Conservation (phyloP, 306 rosid genomes). For the Boehmeria nivea region DNA sequence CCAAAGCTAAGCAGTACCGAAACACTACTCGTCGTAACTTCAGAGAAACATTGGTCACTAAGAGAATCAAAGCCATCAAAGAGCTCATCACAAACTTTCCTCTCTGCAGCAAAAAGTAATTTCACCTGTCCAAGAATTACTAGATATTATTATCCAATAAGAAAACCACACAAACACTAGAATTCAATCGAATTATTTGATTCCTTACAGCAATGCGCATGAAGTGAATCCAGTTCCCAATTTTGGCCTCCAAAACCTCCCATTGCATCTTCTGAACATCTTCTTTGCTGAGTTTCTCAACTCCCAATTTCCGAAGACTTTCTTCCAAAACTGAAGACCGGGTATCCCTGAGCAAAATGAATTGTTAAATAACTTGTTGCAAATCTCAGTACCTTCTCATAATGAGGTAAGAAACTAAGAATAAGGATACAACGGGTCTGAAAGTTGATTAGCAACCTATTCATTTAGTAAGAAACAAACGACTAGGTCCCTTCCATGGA, state of each 20-base stretch:
- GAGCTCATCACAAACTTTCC: constrained; percentile 83
- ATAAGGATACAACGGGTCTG: not conserved
- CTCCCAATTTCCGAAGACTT: constrained; percentile 86
- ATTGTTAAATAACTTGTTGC: not conserved
- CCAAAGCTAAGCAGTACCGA: constrained; percentile 86
- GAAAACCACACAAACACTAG: not conserved
- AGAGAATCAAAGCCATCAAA: constrained; percentile 85
- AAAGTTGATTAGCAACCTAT: not conserved
- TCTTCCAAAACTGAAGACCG: constrained; percentile 86
- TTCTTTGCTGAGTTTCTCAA: constrained; percentile 91
- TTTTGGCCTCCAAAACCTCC: constrained; percentile 98
- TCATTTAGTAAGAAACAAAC: too few relatives aligned
- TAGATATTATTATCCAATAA: constrained; percentile 9
- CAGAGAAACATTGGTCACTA: constrained; percentile 83
- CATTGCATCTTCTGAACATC: constrained; percentile 95
- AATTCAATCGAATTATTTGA: constrained; percentile 9
- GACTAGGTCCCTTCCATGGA: too few relatives aligned
- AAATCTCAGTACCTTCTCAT: too few relatives aligned
- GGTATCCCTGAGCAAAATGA: constrained; percentile 52
- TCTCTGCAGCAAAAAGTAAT: constrained; percentile 90
- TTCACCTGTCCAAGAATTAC: constrained; percentile 60
- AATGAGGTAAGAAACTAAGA: not conserved
- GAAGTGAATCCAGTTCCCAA: constrained; percentile 97
- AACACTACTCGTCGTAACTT: constrained; percentile 87
- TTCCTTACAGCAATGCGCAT: constrained; percentile 96